Percentiles rank a stretch among this genome's conserved stretches.
These are phyloP conservation scores for Nicotiana obtusifolia DNA, from an alignment of 257 asterid genomes.

Conservation along the genomic window DNA sequence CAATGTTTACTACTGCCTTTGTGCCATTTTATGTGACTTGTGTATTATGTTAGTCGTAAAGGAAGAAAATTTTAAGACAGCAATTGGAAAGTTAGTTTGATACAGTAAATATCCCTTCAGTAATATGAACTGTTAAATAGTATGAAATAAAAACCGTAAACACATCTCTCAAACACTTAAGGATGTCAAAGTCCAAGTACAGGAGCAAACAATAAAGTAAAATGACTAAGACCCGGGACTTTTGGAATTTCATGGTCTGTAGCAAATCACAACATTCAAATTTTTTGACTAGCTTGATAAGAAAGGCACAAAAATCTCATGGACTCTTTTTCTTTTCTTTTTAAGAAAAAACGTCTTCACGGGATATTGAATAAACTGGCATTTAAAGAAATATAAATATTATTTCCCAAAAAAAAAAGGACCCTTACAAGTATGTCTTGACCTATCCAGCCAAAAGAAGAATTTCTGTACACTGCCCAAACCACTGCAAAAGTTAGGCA, in stretches of 20 bases:
- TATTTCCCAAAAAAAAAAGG: not conserved
- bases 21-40: not conserved
- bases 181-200: not conserved
- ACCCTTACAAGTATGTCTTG: conserved; percentile 76
- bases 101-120: not conserved
- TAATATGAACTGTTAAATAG: not conserved
- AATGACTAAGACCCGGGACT: not conserved
- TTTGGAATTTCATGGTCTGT: not conserved
- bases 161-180: not conserved
- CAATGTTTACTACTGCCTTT: not conserved
- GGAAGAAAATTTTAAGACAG: not conserved
- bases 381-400: not conserved
- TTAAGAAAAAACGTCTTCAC: not conserved
- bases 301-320: not conserved
- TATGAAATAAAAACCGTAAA: not conserved
- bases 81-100: not conserved
- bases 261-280: not conserved
- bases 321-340: no score
- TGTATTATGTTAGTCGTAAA: not conserved
- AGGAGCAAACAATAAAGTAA: not conserved
- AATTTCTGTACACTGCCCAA: conserved; percentile 69
- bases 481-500: conserved; percentile 74
- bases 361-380: not conserved
- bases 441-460: conserved; percentile 86
- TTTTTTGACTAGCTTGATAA: not conserved